Evolutionary conservation across 1,284 basidiomycete genomes (phyloP).

Genomic region (Tausonia pullulans): DNA sequence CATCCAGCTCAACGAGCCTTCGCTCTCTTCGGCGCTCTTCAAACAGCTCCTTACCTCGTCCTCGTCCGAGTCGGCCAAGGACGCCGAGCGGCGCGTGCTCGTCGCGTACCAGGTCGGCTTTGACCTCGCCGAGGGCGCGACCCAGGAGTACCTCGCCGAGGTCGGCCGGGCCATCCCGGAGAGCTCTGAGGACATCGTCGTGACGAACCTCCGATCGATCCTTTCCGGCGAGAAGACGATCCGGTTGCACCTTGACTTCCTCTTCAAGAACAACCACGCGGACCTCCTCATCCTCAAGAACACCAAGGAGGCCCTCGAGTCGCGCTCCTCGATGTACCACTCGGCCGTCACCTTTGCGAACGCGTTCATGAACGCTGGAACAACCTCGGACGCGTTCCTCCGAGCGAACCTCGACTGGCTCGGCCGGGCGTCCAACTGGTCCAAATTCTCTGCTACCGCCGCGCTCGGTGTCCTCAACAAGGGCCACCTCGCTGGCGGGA

Average conservation of each 20-base stretch:
- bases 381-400: slow-evolving; percentile 82
- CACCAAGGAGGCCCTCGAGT: slow-evolving; percentile 85
- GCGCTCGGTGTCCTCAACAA: slow-evolving; percentile 93
- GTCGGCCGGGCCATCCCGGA: slow-evolving; percentile 15
- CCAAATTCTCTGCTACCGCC: slow-evolving; percentile 91
- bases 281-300: slow-evolving; percentile 82
- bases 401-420: slow-evolving; percentile 94
- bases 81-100: slow-evolving; percentile 40
- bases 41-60: slow-evolving; percentile 46
- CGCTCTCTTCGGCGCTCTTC: slow-evolving; percentile 59
- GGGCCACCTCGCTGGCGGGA: slow-evolving; percentile 83
- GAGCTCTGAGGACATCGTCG: slow-evolving; percentile 3
- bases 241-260: slow-evolving; percentile 83
- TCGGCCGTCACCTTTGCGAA: slow-evolving; percentile 89
- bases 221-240: slow-evolving; percentile 80
- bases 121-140: slow-evolving; percentile 82
- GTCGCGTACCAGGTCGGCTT: slow-evolving; percentile 89
- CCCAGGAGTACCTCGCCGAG: slow-evolving; percentile 74
- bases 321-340: slow-evolving; percentile 90
- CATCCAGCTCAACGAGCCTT: slow-evolving; percentile 68
- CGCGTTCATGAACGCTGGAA: slow-evolving; percentile 91
- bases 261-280: slow-evolving; percentile 83
- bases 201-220: slow-evolving; percentile 56
- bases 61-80: slow-evolving; percentile 22
- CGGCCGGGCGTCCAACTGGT: slow-evolving; percentile 86